Evolutionary conservation across 768 basidiomycete genomes (phyloP).

Genomic region (Suillus luteus): DNA sequence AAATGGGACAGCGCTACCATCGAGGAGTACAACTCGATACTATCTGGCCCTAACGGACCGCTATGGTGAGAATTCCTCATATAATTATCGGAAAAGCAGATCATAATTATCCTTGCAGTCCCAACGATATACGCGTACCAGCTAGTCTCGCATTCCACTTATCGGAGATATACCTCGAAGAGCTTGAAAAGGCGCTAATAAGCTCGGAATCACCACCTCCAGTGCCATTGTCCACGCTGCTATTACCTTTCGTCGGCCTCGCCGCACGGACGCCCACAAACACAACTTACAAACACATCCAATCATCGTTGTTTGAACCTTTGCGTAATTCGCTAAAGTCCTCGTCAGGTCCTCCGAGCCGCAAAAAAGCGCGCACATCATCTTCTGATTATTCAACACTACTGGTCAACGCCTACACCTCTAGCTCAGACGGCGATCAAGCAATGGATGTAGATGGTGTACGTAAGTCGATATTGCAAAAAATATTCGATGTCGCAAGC

Average conservation of each 20-base stretch:
- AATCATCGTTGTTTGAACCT: slow-evolving; percentile 68
- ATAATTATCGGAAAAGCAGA: neutral
- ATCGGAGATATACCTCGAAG: slow-evolving; percentile 86
- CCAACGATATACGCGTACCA: slow-evolving; percentile 72
- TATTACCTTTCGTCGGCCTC: slow-evolving; percentile 72
- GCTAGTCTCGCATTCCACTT: slow-evolving; percentile 82
- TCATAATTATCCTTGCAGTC: slow-evolving; percentile 41
- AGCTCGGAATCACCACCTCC: slow-evolving; percentile 33
- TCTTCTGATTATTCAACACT: slow-evolving; percentile 44
- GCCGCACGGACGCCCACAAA: slow-evolving; percentile 67
- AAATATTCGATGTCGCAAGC: slow-evolving; percentile 75
- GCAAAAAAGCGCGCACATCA: slow-evolving; percentile 50
- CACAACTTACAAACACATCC: slow-evolving; percentile 72
- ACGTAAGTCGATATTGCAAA: slow-evolving; percentile 56
- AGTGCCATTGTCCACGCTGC: slow-evolving; percentile 54
- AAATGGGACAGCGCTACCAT: slow-evolving; percentile 65
- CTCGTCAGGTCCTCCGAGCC: slow-evolving; percentile 37
- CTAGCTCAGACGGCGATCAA: slow-evolving; percentile 42
- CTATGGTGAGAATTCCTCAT: slow-evolving; percentile 59
- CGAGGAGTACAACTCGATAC: slow-evolving; percentile 66
- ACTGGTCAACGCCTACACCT: slow-evolving; percentile 54
- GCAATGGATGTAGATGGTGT: slow-evolving; percentile 39
- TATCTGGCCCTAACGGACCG: slow-evolving; percentile 72
- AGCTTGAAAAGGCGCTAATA: slow-evolving; percentile 71
- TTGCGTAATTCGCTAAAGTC: slow-evolving; percentile 57